Evolutionary conservation across 2,329 filamentous ascomycete genomes (phyloP).

Genomic region (Fusarium neocosmosporiellum): DNA sequence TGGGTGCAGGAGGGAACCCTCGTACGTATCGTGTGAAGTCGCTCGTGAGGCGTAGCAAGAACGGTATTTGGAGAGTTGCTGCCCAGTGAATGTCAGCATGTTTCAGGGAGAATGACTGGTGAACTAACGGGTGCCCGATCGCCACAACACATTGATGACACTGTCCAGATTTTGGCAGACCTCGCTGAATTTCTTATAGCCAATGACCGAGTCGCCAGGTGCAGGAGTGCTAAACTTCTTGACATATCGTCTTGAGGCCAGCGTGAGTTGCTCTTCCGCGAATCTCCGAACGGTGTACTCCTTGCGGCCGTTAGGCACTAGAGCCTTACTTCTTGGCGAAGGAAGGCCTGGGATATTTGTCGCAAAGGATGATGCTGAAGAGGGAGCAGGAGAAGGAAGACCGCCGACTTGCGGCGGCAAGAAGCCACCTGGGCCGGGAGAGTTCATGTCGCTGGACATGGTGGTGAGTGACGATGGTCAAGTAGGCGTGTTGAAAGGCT

Average conservation of each 20-base stretch:
- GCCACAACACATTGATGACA: constrained; percentile 85
- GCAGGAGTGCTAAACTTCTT: constrained; percentile 66
- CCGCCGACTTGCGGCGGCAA: constrained; percentile 52
- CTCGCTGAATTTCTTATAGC: constrained; percentile 72
- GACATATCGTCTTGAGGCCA: constrained; percentile 68
- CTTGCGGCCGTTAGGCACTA: constrained; percentile 68
- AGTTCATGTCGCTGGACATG: neutral
- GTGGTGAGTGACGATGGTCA: neutral
- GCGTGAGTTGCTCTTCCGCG: constrained; percentile 63
- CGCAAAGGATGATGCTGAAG: constrained; percentile 56
- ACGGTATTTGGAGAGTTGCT: constrained; percentile 77
- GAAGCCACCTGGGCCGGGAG: constrained; percentile 61
- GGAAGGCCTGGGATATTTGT: constrained; percentile 57
- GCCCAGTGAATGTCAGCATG: constrained; percentile 3
- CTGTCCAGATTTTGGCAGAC: constrained; percentile 79
- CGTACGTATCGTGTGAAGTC: constrained; percentile 78
- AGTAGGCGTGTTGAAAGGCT: neutral
- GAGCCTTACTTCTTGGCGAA: constrained; percentile 63
- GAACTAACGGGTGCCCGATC: constrained; percentile 82
- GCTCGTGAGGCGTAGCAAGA: constrained; percentile 81
- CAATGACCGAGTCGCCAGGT: constrained; percentile 59
- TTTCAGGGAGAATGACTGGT: fast-evolving
- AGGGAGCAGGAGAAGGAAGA: constrained; percentile 67
- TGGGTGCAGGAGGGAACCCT: constrained; percentile 72
- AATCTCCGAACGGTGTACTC: constrained; percentile 70